Conservation (phyloP, 805 yeast species). For the Ogataea naganishii region DNA sequence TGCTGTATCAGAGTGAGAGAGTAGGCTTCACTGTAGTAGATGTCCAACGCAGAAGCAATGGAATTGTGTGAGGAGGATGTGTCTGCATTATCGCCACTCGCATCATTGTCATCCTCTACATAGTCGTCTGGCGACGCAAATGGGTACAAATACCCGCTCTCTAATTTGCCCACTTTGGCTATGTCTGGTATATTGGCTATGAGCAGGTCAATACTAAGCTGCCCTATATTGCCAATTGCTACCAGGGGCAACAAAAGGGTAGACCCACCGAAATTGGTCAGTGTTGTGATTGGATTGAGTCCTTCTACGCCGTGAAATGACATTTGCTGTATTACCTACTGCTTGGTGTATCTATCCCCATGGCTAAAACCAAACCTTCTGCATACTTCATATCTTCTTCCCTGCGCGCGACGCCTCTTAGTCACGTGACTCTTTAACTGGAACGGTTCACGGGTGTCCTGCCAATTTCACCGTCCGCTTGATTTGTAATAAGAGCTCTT, state of each 20-base stretch:
- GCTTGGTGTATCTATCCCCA: too few relatives aligned
- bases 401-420: too few relatives aligned
- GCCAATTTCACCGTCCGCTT: too few relatives aligned
- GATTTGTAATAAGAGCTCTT: too few relatives aligned
- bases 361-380: too few relatives aligned
- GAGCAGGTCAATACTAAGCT: slow-evolving; percentile 65
- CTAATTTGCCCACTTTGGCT: slow-evolving; percentile 43
- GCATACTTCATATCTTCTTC: too few relatives aligned
- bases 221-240: slow-evolving; percentile 87
- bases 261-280: slow-evolving; percentile 20
- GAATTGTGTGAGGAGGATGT: too few relatives aligned
- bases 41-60: slow-evolving; percentile 56
- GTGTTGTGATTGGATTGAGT: slow-evolving; percentile 13
- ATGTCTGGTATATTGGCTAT: slow-evolving; percentile 50
- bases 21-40: slow-evolving; percentile 35
- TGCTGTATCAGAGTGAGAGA: slow-evolving; percentile 63
- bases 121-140: slow-evolving; percentile 75
- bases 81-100: slow-evolving; percentile 8
- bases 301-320: slow-evolving; percentile 16
- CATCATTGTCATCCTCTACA: slow-evolving; percentile 11
- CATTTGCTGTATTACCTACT: too few relatives aligned
- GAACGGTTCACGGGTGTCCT: too few relatives aligned
- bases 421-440: too few relatives aligned
- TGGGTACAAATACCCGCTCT: slow-evolving; percentile 62
- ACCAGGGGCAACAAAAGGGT: slow-evolving; percentile 69